These are phyloP conservation scores for Camellia japonica DNA, from an alignment of 148 eudicot genomes.

Conservation along the genomic window DNA sequence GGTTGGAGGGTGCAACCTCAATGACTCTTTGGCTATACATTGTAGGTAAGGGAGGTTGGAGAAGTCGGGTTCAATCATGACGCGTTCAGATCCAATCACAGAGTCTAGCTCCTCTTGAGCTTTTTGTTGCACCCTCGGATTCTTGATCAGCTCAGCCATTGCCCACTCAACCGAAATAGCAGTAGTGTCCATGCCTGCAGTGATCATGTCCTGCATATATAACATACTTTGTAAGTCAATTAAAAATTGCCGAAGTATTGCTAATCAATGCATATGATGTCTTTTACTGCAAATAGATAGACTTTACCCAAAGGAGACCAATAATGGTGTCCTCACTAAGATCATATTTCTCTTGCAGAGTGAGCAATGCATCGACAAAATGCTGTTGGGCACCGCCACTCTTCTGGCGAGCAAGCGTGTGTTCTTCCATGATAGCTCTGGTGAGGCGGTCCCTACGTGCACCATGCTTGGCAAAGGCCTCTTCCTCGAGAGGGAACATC, in stretches of 20 bases:
- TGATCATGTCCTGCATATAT: slow-evolving; percentile 65
- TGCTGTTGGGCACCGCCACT: slow-evolving; percentile 23
- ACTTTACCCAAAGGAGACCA: slow-evolving; percentile 72
- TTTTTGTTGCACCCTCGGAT: slow-evolving; percentile 50
- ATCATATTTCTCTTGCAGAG: slow-evolving; percentile 60
- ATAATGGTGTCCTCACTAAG: slow-evolving; percentile 77
- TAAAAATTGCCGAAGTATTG: no score
- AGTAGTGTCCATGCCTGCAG: slow-evolving; percentile 18
- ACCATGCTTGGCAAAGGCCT: slow-evolving; percentile 51
- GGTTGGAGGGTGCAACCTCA: no score
- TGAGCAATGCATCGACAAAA: neutral
- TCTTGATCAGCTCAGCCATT: slow-evolving; percentile 67
- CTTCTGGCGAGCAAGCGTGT: slow-evolving; percentile 53
- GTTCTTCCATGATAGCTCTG: slow-evolving; percentile 21
- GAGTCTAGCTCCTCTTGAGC: slow-evolving; percentile 47
- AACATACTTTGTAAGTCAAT: no score
- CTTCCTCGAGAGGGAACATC: slow-evolving; percentile 59
- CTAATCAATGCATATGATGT: no score
- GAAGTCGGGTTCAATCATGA: slow-evolving; percentile 73
- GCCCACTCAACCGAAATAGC: slow-evolving; percentile 81
- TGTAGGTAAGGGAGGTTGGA: slow-evolving; percentile 44
- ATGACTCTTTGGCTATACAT: no score
- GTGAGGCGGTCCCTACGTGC: slow-evolving; percentile 59
- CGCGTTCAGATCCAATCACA: slow-evolving; percentile 56
- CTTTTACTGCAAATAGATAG: no score